Evolutionary conservation across 2,329 filamentous ascomycete genomes (phyloP).

Genomic region (Neofusicoccum ribis): DNA sequence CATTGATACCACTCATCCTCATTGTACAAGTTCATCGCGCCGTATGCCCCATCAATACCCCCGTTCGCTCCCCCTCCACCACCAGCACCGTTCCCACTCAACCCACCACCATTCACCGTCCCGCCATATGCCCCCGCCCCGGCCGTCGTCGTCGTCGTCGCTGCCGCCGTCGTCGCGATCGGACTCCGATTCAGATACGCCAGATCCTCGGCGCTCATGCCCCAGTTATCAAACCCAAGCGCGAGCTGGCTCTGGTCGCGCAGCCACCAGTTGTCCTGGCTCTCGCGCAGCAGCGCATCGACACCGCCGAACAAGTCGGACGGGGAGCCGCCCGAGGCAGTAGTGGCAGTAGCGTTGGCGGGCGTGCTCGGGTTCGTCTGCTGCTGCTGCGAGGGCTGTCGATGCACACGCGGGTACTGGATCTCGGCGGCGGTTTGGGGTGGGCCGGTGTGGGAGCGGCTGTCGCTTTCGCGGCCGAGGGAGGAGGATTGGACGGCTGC

Average conservation of each 20-base stretch:
- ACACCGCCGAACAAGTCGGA: constrained; percentile 60
- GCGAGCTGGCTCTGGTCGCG: constrained; percentile 63
- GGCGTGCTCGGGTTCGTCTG: constrained; percentile 1
- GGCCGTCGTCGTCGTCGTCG: neutral
- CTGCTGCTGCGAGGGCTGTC: neutral
- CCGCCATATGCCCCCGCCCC: neutral
- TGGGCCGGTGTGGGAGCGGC: constrained; percentile 23
- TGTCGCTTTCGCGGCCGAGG: constrained; percentile 2
- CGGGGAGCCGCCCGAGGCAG: constrained; percentile 39
- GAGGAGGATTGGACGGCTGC: too few species aligned
- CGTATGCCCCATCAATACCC: constrained; percentile 28
- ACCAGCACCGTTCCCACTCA: constrained; percentile 21
- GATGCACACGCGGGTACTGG: constrained; percentile 4
- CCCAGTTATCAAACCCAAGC: constrained; percentile 64
- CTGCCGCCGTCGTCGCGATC: neutral
- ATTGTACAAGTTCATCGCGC: constrained; percentile 35
- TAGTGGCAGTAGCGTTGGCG: neutral
- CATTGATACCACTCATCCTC: constrained; percentile 45
- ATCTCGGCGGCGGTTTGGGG: constrained; percentile 2
- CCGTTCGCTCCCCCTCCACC: constrained; percentile 11
- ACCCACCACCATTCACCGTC: constrained; percentile 22
- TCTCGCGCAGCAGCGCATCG: constrained; percentile 62
- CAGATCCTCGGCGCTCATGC: constrained; percentile 23
- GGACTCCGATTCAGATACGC: constrained; percentile 7
- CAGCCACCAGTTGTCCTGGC: constrained; percentile 60